Conservation (phyloP, 176 grass and related monocot species). For the Cenchrus americanus region DNA sequence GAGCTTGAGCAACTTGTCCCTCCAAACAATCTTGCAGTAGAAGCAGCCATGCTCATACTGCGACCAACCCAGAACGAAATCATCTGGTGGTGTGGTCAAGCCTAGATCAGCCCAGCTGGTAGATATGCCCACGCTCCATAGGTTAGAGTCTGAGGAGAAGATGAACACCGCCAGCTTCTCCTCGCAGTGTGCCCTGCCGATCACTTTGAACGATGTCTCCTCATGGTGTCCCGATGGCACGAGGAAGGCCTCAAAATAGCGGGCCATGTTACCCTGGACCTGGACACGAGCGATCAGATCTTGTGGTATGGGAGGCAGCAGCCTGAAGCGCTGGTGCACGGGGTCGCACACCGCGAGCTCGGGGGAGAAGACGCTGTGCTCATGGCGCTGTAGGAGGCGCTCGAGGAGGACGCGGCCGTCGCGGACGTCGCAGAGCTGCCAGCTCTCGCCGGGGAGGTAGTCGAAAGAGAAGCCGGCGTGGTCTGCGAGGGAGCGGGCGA, state of each 20-base stretch:
- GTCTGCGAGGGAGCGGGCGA: not conserved
- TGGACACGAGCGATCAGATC: not conserved
- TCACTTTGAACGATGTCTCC: slow-evolving; percentile 20
- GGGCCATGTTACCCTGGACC: not conserved
- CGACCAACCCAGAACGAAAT: not conserved
- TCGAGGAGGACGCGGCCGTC: not conserved
- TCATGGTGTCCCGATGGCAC: not conserved
- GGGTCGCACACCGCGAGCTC: slow-evolving; percentile 41
- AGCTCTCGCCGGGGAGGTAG: not conserved
- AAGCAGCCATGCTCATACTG: not conserved
- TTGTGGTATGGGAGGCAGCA: slow-evolving; percentile 13
- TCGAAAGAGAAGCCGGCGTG: slow-evolving; percentile 16
- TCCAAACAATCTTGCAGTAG: not conserved
- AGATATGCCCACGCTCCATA: not conserved
- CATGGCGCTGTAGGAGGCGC: not conserved
- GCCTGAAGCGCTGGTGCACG: not conserved
- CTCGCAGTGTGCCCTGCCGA: not conserved
- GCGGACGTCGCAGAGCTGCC: not conserved
- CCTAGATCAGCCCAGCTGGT: not conserved
- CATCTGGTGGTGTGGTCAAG: not conserved
- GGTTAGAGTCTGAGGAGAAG: not conserved
- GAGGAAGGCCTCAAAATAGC: not conserved
- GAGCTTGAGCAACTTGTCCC: not conserved
- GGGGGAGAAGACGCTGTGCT: not conserved
- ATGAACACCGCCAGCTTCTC: not conserved